Evolutionary conservation across 2,329 filamentous ascomycete species (phyloP).

Genomic region (Rugonectria rugulosa): DNA sequence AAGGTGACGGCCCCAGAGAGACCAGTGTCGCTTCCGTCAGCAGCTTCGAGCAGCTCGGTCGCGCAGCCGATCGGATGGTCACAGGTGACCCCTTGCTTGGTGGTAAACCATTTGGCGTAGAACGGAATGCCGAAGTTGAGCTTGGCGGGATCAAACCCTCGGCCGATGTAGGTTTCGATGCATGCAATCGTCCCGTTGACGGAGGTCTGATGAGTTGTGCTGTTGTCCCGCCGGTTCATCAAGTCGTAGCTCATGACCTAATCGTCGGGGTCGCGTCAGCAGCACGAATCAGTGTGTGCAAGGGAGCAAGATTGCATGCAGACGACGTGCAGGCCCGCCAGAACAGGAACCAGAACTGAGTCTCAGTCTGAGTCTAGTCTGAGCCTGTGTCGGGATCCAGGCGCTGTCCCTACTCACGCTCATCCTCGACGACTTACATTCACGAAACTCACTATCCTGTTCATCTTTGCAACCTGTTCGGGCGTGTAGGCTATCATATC

Average conservation of each 20-base stretch:
- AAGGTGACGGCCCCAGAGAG: conserved; percentile 52
- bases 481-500: conserved; percentile 75
- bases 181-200: conserved; percentile 60
- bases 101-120: conserved; percentile 73
- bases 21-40: conserved; percentile 65
- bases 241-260: conserved; percentile 75
- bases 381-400: no score
- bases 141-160: conserved; percentile 62
- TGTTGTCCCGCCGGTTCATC: conserved; percentile 74
- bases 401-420: no score
- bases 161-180: conserved; percentile 66
- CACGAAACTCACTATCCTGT: conserved; percentile 69
- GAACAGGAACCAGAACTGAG: no score
- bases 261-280: neutral
- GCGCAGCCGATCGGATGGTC: conserved; percentile 63
- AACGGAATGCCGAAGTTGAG: conserved; percentile 74
- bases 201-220: conserved; percentile 70
- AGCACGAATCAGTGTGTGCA: no score
- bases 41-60: conserved; percentile 65
- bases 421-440: conserved; percentile 50
- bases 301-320: no score
- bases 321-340: no score
- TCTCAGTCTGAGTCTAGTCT: no score
- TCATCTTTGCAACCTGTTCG: conserved; percentile 64
- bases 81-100: conserved; percentile 56